Evolutionary conservation across 2,329 filamentous ascomycete species (phyloP), one percentile per base, ranked within the genome.

Genomic region (Beauveria asiatica): DNA sequence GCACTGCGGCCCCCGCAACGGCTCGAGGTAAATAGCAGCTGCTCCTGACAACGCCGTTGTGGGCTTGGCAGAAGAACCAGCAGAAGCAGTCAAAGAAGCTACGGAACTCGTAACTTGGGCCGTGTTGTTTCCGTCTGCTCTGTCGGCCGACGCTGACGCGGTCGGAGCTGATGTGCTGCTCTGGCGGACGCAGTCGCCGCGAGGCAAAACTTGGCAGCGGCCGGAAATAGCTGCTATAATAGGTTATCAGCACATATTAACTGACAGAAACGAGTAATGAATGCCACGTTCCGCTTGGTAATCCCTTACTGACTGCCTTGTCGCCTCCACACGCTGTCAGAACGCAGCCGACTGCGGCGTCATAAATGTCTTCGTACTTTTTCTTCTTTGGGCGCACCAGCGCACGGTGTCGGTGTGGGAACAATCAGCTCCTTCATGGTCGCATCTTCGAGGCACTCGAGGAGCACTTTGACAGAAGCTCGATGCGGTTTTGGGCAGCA

Each of bases 391-490:
- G 42, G 65, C 61, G 53, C 71, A 73, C 52, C 66, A 66, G 56
- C 65, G 67, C 8, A 63, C 63, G 46, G 64, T 63, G 39, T 72
- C 70, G 16, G 63, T 62, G 3, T 61, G 41, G 9, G 56, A 56
- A 61, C 70, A 72, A 52, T 61, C 51, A 23, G 67, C 68, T 10
- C 65, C 65, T 16, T 62, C 55, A 21, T 23, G 39, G 64, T 67
- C 30, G 65, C 69, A 1, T 68, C 54, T 48, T 61, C 30, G 53
- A 72, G 65, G 57, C 70, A 73, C 21, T 66, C 46, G n/a, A 69
- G 42, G 69, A 65, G 61, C 70, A 73, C 46, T 66, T 57, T 39
- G 70, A 70, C 57, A 70, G 66, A 49, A 62, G 66, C 54, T 68
- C 66, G 33, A 60, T 42, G 21, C 54, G 59, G 25, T 63, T 59